Conservation (phyloP, 148 eudicot genomes). For the Diospyros lotus region DNA sequence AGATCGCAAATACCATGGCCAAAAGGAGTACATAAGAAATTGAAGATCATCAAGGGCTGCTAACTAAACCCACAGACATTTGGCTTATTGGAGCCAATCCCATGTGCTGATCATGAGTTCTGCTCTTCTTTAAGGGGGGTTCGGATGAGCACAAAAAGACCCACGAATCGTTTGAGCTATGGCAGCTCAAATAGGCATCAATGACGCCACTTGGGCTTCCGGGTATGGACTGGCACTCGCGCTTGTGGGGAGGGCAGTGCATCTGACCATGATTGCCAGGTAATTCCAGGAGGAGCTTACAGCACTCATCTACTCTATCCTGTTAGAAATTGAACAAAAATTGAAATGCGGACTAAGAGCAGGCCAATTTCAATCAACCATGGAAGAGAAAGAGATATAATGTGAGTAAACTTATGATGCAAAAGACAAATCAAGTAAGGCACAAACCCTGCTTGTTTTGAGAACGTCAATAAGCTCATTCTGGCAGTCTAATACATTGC, state of each 20-base stretch:
- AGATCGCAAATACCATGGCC: conserved; percentile 30
- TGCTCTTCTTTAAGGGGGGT: conserved; percentile 43
- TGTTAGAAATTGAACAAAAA: conserved; percentile 19
- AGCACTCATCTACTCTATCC: conserved; percentile 61
- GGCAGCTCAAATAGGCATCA: conserved; percentile 38
- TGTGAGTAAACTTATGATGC: background rate
- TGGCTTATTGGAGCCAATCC: conserved; percentile 28
- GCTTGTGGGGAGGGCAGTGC: conserved; percentile 28
- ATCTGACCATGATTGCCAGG: conserved; percentile 14
- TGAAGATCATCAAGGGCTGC: conserved; percentile 18
- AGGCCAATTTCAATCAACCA: background rate
- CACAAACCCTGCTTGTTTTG: conserved; percentile 47
- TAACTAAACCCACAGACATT: conserved; percentile 14
- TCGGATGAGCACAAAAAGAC: conserved; percentile 35
- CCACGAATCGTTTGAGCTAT: conserved; percentile 47
- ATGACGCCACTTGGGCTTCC: conserved; percentile 53
- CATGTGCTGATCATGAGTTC: conserved; percentile 35
- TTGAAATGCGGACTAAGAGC: background rate
- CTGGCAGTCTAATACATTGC: conserved; percentile 31
- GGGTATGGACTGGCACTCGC: conserved; percentile 32
- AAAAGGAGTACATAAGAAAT: conserved; percentile 18
- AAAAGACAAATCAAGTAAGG: background rate
- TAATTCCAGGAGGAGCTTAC: conserved; percentile 44
- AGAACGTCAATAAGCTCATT: conserved; percentile 40
- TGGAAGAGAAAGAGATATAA: background rate